These are phyloP conservation scores for Tulasnella sp. DNA, from an alignment of 768 basidiomycete species.

Conservation along the genomic window DNA sequence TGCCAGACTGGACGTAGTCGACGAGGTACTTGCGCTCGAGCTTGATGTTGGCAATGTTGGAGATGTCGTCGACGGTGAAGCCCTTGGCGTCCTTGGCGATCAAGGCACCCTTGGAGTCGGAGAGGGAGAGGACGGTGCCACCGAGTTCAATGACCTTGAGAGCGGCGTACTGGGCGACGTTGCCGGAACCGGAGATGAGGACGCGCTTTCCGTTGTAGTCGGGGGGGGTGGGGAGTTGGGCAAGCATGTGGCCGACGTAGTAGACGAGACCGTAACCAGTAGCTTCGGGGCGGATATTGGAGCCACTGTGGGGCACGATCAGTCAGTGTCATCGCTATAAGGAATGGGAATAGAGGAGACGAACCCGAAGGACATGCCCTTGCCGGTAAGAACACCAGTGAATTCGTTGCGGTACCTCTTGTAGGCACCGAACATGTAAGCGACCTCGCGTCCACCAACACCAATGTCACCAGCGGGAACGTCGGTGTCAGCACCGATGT, in stretches of 20 bases:
- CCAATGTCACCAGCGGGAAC: slow-evolving; percentile 75
- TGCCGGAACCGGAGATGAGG: slow-evolving; percentile 62
- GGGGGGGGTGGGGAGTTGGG: neutral
- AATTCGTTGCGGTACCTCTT: slow-evolving; percentile 71
- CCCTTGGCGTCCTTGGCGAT: slow-evolving; percentile 52
- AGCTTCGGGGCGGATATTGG: slow-evolving; percentile 69
- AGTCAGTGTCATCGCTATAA: neutral
- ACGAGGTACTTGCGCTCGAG: slow-evolving; percentile 37
- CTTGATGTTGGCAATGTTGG: slow-evolving; percentile 40
- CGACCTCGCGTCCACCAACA: slow-evolving; percentile 70
- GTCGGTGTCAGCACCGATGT: slow-evolving; percentile 71
- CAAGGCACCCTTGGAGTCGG: slow-evolving; percentile 69
- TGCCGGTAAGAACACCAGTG: slow-evolving; percentile 65
- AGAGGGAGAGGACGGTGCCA: slow-evolving; percentile 64
- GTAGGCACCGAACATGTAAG: slow-evolving; percentile 74
- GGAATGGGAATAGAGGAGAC: neutral
- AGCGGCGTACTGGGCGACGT: slow-evolving; percentile 73
- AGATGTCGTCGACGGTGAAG: slow-evolving; percentile 45
- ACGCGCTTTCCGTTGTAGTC: slow-evolving; percentile 25
- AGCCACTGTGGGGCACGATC: slow-evolving; percentile 45
- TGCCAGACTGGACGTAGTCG: slow-evolving; percentile 38
- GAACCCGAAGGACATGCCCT: slow-evolving; percentile 57
- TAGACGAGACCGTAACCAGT: slow-evolving; percentile 73
- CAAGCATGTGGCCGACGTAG: slow-evolving; percentile 61
- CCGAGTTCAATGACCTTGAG: slow-evolving; percentile 75